These are phyloP conservation scores for Brettanomyces sp. DNA, from an alignment of 805 yeast species.

Conservation along the genomic window DNA sequence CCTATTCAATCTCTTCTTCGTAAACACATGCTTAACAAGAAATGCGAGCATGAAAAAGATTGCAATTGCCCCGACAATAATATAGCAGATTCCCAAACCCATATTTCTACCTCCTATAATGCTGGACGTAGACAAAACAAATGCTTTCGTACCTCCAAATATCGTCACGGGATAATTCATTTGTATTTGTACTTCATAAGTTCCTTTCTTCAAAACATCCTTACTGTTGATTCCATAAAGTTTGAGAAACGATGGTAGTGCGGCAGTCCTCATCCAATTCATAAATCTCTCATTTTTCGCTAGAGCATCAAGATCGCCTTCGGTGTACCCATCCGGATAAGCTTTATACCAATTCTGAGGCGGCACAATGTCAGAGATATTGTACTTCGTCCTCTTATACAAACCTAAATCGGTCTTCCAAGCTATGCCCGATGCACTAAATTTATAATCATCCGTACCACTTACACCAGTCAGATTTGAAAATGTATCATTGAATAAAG, in stretches of 20 bases:
- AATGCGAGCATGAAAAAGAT: constrained; percentile 66
- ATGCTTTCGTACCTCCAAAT: constrained; percentile 83
- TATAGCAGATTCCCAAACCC: constrained; percentile 75
- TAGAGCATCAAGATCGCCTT: constrained; percentile 67
- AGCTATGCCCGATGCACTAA: constrained; percentile 57
- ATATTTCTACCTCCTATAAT: constrained; percentile 83
- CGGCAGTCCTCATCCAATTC: constrained; percentile 98
- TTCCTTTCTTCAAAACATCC: constrained; percentile 43
- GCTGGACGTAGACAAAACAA: constrained; percentile 73
- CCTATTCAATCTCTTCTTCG: constrained; percentile 18
- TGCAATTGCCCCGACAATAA: constrained; percentile 74
- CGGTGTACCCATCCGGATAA: constrained; percentile 87
- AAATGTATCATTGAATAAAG: constrained; percentile 84
- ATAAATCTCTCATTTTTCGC: constrained; percentile 75
- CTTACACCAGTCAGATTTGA: constrained; percentile 32
- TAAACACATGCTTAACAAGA: constrained; percentile 69
- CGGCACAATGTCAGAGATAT: constrained; percentile 67
- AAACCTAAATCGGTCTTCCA: constrained; percentile 74
- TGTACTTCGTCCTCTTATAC: constrained; percentile 65
- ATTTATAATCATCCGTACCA: constrained; percentile 29
- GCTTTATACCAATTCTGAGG: constrained; percentile 83
- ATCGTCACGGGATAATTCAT: constrained; percentile 73
- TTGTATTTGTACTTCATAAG: constrained; percentile 57
- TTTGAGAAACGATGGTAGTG: constrained; percentile 81
- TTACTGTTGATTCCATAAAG: constrained; percentile 67